These are phyloP conservation scores for Uronychia setigera DNA, from an alignment of 73 alveolate genomes.

Conservation along the genomic window DNA sequence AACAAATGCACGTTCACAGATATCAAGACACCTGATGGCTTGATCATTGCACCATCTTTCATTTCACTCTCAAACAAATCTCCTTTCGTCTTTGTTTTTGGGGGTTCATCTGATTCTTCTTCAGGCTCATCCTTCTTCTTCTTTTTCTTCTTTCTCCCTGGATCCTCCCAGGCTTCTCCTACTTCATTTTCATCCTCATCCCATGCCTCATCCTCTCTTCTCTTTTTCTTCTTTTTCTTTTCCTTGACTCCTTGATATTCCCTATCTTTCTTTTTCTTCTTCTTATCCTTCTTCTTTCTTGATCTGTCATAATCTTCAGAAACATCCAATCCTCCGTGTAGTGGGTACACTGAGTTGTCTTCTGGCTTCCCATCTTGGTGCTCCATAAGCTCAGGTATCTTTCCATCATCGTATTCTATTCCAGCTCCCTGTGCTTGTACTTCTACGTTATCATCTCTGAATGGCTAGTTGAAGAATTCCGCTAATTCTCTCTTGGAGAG, in stretches of 20 bases:
- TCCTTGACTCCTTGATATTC: background rate
- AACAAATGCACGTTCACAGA: background rate
- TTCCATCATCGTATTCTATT: background rate
- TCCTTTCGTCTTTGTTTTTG: too few species aligned
- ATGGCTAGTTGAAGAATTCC: background rate
- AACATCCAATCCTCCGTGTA: background rate
- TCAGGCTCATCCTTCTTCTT: too few species aligned
- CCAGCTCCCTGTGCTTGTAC: background rate
- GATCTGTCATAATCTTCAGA: background rate
- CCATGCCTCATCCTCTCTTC: background rate
- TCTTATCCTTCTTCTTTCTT: background rate
- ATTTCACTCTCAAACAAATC: background rate
- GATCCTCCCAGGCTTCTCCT: too few species aligned
- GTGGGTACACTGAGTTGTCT: conserved; percentile 1
- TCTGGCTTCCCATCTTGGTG: background rate
- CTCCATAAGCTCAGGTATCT: background rate
- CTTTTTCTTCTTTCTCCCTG: too few species aligned
- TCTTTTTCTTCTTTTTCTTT: background rate
- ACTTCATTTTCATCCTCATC: too few species aligned
- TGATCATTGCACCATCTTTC: background rate
- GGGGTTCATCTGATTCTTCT: too few species aligned
- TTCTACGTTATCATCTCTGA: background rate
- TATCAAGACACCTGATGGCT: background rate
- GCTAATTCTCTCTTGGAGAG: background rate
- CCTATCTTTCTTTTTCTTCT: background rate